Evolutionary conservation across 106 monocot species (phyloP).

Genomic region (Amphibolis antarctica): DNA sequence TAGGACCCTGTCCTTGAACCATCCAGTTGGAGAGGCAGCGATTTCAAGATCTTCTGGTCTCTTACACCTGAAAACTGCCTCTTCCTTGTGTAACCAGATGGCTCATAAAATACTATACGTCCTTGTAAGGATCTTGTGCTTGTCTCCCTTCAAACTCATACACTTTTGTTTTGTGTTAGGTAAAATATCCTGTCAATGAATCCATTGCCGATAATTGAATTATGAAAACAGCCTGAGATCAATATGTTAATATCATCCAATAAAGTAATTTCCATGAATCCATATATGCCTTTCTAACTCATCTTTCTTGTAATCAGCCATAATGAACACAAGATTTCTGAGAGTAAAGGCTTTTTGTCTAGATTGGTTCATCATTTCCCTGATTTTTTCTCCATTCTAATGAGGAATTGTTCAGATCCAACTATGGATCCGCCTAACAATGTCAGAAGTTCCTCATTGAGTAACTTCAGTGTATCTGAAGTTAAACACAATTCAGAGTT

Average conservation of each 20-base stretch:
- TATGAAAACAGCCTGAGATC: too few species aligned
- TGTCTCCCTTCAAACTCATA: too few species aligned
- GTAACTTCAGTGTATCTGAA: conserved; percentile 9
- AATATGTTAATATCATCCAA: not conserved
- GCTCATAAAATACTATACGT: too few species aligned
- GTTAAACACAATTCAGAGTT: conserved; percentile 7
- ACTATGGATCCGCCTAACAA: conserved; percentile 1
- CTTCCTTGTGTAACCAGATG: too few species aligned
- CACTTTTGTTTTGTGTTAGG: too few species aligned
- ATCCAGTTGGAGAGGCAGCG: too few species aligned
- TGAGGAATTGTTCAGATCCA: conserved; percentile 15
- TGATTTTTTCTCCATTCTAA: conserved; percentile 42
- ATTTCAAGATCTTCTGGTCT: too few species aligned
- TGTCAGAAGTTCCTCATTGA: not conserved
- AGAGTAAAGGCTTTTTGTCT: conserved; percentile 45
- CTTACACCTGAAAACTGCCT: too few species aligned
- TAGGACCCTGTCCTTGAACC: too few species aligned
- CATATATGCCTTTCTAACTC: conserved; percentile 1
- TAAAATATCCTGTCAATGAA: too few species aligned
- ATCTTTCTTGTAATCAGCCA: conserved; percentile 17
- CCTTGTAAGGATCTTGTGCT: too few species aligned
- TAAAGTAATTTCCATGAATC: not conserved
- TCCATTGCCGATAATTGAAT: too few species aligned
- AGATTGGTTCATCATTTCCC: conserved; percentile 47
- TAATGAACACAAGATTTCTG: conserved; percentile 18